A percentile compares a stretch with the other conserved stretches of the same genome.
Evolutionary conservation across 805 yeast genomes (phyloP).

Genomic region (Pichia kluyveri): DNA sequence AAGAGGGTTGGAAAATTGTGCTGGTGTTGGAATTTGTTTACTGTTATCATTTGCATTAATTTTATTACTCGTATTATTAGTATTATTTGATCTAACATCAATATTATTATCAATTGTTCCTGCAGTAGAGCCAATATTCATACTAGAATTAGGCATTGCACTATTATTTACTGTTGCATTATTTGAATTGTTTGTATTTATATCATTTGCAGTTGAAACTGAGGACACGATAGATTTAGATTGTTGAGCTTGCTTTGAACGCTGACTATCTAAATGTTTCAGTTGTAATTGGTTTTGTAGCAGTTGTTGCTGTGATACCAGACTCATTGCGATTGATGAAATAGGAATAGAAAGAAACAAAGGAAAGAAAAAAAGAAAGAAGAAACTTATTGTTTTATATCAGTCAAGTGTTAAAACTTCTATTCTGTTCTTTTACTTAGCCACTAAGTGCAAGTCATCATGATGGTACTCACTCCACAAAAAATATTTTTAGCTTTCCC

Average conservation of each 20-base stretch:
- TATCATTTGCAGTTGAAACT: slow-evolving; percentile 18
- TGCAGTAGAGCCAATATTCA: slow-evolving; percentile 6
- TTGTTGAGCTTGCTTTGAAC: slow-evolving; percentile 35
- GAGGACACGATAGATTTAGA: slow-evolving; percentile 28
- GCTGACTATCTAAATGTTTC: slow-evolving; percentile 34
- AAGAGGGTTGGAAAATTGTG: slow-evolving; percentile 35
- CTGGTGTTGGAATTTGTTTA: slow-evolving; percentile 9
- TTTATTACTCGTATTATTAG: slow-evolving; percentile 7
- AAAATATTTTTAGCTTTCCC: too few relatives aligned
- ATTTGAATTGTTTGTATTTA: background rate
- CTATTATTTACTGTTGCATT: slow-evolving; percentile 29
- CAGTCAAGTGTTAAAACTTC: too few relatives aligned
- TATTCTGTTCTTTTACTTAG: too few relatives aligned
- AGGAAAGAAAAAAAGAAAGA: background rate
- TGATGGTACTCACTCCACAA: too few relatives aligned
- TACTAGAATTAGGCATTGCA: slow-evolving; percentile 28
- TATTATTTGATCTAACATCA: slow-evolving; percentile 9
- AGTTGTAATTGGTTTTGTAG: slow-evolving; percentile 38
- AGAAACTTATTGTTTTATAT: background rate
- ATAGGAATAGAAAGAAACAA: too few relatives aligned
- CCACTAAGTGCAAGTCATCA: too few relatives aligned
- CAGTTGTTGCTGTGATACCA: slow-evolving; percentile 36
- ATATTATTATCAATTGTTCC: too few relatives aligned
- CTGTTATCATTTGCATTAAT: background rate
- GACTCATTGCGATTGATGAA: slow-evolving; percentile 15